Evolutionary conservation across 176 grass and related monocot genomes (phyloP).

Genomic region (Melocanna baccifera): DNA sequence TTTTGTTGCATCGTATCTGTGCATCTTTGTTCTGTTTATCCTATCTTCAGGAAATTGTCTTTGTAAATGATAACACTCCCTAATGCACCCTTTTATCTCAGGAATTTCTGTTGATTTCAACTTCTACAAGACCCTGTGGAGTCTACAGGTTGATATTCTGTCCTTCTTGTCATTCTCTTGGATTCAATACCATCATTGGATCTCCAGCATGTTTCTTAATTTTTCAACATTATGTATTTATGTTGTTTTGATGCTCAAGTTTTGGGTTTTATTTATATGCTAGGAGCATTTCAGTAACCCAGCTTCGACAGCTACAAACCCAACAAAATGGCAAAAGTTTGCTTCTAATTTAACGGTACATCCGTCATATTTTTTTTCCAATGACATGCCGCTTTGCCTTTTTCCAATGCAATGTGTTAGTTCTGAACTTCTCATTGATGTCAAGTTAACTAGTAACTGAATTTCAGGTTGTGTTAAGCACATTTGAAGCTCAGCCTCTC

Average conservation of each 20-base stretch:
- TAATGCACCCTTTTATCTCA: conserved; percentile 30
- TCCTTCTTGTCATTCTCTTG: not conserved
- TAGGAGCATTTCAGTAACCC: conserved; percentile 96
- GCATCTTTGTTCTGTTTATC: conserved; percentile 6
- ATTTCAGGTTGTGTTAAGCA: conserved; percentile 76
- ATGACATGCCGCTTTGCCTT: not conserved
- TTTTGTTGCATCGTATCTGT: not conserved
- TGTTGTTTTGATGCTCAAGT: not conserved
- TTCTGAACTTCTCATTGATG: conserved; percentile 20
- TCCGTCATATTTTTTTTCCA: conserved; percentile 6
- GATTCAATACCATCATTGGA: not conserved
- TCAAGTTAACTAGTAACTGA: not conserved
- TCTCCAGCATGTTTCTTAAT: not conserved
- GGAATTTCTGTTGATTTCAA: conserved; percentile 97
- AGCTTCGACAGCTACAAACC: conserved; percentile 56
- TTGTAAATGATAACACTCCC: conserved; percentile 7
- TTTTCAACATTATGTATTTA: not conserved
- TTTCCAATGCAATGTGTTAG: conserved; percentile 14
- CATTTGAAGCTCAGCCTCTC: conserved; percentile 98
- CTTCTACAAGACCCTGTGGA: conserved; percentile 99
- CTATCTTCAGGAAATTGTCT: conserved; percentile 10
- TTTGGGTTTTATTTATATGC: not conserved
- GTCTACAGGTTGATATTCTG: conserved; percentile 69
- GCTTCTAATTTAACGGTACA: conserved; percentile 66
- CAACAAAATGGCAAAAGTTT: conserved; percentile 85